Conservation (phyloP, 495 filamentous ascomycete genomes). For the Bacidia rubella region DNA sequence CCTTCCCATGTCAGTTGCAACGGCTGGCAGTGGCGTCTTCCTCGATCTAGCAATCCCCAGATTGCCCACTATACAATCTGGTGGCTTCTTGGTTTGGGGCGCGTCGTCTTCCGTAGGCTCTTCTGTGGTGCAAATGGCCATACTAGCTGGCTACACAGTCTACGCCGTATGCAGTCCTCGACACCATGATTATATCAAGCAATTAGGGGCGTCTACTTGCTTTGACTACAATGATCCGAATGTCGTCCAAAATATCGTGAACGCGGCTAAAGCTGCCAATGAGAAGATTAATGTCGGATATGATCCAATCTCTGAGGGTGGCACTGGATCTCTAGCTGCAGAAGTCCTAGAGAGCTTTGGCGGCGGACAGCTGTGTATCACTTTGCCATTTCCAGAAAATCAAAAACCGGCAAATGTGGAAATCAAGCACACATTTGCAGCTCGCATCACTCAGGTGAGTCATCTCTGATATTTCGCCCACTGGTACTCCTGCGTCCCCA, state of each 20-base stretch:
- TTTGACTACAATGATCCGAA: constrained; percentile 24
- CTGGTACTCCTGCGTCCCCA: no score
- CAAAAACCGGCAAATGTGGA: constrained; percentile 12
- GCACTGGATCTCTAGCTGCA: constrained; percentile 13
- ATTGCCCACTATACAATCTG: constrained; percentile 14
- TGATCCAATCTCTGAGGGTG: constrained; percentile 12
- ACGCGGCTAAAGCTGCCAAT: constrained; percentile 16
- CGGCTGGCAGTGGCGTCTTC: constrained; percentile 16
- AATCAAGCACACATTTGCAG: not conserved
- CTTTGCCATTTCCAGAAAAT: constrained; percentile 14
- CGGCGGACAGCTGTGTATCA: constrained; percentile 23
- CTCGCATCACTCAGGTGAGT: no score
- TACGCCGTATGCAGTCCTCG: constrained; percentile 23
- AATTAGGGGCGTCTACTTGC: constrained; percentile 21
- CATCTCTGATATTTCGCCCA: no score
- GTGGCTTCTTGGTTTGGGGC: constrained; percentile 27
- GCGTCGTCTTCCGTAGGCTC: constrained; percentile 26
- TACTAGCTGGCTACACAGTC: constrained; percentile 23
- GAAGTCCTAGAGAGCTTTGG: constrained; percentile 23
- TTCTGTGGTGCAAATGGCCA: constrained; percentile 26
- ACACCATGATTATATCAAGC: constrained; percentile 25
- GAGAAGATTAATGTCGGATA: constrained; percentile 7
- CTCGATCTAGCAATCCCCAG: constrained; percentile 12
- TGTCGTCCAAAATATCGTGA: constrained; percentile 22
- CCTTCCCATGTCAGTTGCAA: constrained; percentile 26